Conservation (phyloP, 2,329 filamentous ascomycete species). For the Neonectria magnoliae region DNA sequence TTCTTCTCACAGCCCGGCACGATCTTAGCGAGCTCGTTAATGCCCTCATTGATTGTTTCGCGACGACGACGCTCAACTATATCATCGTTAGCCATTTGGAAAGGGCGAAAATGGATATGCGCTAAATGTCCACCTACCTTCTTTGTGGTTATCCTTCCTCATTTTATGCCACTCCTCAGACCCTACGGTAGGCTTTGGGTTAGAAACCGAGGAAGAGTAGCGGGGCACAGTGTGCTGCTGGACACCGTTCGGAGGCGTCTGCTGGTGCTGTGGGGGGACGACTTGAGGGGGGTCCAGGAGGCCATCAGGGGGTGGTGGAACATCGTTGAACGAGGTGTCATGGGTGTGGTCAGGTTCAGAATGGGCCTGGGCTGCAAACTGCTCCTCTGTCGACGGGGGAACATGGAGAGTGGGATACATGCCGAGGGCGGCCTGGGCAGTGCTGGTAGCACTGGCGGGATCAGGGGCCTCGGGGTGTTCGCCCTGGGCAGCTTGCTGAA, state of each 20-base stretch:
- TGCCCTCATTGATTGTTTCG: slow-evolving; percentile 98
- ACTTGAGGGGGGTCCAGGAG: slow-evolving; percentile 43
- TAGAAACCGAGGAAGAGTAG: slow-evolving; percentile 52
- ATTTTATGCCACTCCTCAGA: slow-evolving; percentile 98
- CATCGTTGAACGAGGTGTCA: slow-evolving; percentile 47
- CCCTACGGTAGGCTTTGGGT: slow-evolving; percentile 86
- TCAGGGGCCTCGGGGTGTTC: slow-evolving; percentile 60
- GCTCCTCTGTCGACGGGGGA: slow-evolving; percentile 66
- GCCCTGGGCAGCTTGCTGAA: slow-evolving; percentile 62
- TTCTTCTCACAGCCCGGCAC: slow-evolving; percentile 99
- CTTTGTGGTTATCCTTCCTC: slow-evolving; percentile 97
- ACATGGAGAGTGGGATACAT: slow-evolving; percentile 70
- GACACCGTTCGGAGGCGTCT: slow-evolving; percentile 53
- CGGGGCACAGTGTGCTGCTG: slow-evolving; percentile 44
- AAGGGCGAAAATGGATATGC: no score
- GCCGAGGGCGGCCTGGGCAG: slow-evolving; percentile 67
- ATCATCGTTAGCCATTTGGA: slow-evolving; percentile 37
- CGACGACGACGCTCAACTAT: slow-evolving; percentile 93
- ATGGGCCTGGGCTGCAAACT: slow-evolving; percentile 64
- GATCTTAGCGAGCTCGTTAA: slow-evolving; percentile 97
- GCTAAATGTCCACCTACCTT: slow-evolving; percentile 71
- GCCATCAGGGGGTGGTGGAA: slow-evolving; percentile 44
- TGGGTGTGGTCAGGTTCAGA: slow-evolving; percentile 48
- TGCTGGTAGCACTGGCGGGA: slow-evolving; percentile 65
- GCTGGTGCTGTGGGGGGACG: slow-evolving; percentile 42